Evolutionary conservation across 495 filamentous ascomycete genomes (phyloP).

Genomic region (Jackrogersella multiformis): DNA sequence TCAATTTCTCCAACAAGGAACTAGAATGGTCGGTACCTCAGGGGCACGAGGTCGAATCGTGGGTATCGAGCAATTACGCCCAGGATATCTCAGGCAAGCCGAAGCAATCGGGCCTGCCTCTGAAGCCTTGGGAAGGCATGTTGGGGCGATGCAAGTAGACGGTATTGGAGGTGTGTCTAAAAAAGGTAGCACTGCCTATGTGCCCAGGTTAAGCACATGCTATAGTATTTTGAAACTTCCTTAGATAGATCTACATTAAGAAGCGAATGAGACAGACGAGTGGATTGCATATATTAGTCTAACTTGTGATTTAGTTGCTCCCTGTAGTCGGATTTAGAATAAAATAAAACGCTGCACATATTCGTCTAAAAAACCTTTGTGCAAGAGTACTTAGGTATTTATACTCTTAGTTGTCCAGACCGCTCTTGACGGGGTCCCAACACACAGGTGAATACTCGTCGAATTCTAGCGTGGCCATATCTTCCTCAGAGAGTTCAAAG

Average conservation of each 20-base stretch:
- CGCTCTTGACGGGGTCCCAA: constrained; percentile 75
- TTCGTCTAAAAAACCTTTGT: background rate
- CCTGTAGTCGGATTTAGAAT: background rate
- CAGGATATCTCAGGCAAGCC: constrained; percentile 30
- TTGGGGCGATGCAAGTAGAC: constrained; percentile 27
- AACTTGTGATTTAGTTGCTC: background rate
- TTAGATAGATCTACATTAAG: background rate
- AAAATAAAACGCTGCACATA: background rate
- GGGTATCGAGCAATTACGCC: constrained; percentile 31
- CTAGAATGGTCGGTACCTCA: constrained; percentile 36
- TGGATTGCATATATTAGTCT: background rate
- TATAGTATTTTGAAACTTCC: too few relatives aligned
- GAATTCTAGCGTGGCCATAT: constrained; percentile 64
- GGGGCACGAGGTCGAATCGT: constrained; percentile 20
- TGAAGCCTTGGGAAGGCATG: constrained; percentile 43
- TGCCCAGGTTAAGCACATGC: too few relatives aligned
- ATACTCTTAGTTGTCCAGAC: constrained; percentile 38
- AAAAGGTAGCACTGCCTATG: background rate
- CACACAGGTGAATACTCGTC: constrained; percentile 69
- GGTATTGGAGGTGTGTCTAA: background rate
- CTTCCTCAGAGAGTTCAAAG: constrained; percentile 75
- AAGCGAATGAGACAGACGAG: too few relatives aligned
- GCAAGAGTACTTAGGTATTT: background rate
- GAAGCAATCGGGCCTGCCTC: constrained; percentile 19
- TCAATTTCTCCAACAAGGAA: constrained; percentile 42